Conservation (phyloP, 495 filamentous ascomycete genomes). For the Letharia columbiana region DNA sequence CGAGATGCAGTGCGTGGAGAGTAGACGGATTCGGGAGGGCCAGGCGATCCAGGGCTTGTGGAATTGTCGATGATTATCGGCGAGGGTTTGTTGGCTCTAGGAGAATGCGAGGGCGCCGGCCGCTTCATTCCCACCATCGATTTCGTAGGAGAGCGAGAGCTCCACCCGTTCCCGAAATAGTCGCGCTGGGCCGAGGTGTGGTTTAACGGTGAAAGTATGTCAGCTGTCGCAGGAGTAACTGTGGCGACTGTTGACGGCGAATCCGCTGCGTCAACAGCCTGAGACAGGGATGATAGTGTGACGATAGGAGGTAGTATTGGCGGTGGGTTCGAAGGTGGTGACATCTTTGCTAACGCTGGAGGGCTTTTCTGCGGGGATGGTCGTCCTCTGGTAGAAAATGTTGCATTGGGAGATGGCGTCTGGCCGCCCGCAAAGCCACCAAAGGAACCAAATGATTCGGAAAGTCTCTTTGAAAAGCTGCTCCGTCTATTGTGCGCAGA, state of each 20-base stretch:
- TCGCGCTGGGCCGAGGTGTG: constrained; percentile 26
- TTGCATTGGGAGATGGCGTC: constrained; percentile 20
- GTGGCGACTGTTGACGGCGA: constrained; percentile 33
- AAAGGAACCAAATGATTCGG: constrained; percentile 32
- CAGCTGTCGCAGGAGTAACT: constrained; percentile 29
- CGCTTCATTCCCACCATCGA: constrained; percentile 5
- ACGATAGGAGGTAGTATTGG: constrained; percentile 35
- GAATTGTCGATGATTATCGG: constrained; percentile 16
- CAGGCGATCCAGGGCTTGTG: constrained; percentile 20
- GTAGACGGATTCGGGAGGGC: constrained; percentile 16
- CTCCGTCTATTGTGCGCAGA: constrained; percentile 44
- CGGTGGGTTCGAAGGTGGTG: constrained; percentile 22
- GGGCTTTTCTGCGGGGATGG: constrained; percentile 19
- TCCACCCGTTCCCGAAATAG: constrained; percentile 32
- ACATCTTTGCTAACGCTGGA: constrained; percentile 10
- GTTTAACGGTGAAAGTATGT: constrained; percentile 19
- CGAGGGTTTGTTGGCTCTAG: constrained; percentile 12
- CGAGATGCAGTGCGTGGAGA: constrained; percentile 24
- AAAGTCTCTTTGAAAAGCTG: constrained; percentile 48
- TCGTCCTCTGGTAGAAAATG: constrained; percentile 15
- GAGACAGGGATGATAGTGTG: constrained; percentile 34
- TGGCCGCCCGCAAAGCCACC: constrained; percentile 28
- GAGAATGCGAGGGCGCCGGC: constrained; percentile 11
- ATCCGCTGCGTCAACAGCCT: constrained; percentile 31
- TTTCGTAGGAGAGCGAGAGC: constrained; percentile 20